A percentile compares a stretch with the other conserved stretches of the same genome.
phyloP scores from a whole-genome alignment of 2,329 filamentous ascomycete genomes.

The Colletotrichum sp. region DNA sequence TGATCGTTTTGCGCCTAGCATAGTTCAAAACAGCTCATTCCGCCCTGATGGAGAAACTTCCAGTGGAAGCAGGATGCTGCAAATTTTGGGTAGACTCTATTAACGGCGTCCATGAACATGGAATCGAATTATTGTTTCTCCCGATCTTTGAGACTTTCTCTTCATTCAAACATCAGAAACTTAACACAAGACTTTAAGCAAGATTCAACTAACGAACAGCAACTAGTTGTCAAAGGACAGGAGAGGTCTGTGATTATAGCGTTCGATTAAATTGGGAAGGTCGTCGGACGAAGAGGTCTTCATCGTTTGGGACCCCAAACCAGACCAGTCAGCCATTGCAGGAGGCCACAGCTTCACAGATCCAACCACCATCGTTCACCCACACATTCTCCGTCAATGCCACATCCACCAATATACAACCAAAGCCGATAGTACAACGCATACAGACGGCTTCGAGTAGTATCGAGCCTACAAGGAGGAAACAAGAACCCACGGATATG shows the following conservation, averaged over 20 bases:
- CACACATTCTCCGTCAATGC: conserved; percentile 23
- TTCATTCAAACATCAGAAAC: background rate
- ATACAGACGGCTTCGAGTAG: background rate
- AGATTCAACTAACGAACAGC: background rate
- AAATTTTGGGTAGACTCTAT: background rate
- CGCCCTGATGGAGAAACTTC: background rate
- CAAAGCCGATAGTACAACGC: background rate
- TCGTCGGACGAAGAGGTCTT: conserved; percentile 63
- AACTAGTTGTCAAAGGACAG: conserved; percentile 67
- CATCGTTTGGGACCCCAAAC: conserved; percentile 35
- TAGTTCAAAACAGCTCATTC: background rate
- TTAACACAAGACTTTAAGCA: background rate
- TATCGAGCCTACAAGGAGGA: background rate
- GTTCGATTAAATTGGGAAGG: conserved; percentile 84
- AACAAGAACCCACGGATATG: background rate
- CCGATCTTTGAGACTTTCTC: background rate
- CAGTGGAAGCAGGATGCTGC: background rate
- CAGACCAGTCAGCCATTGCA: conserved; percentile 26
- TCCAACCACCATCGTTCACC: conserved; percentile 39
- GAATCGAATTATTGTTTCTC: background rate
- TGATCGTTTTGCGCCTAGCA: background rate
- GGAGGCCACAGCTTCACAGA: conserved; percentile 29
- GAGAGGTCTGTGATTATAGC: conserved; percentile 80
- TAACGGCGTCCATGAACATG: background rate
- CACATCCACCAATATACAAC: background rate